These are phyloP conservation scores for Aspergillus latus DNA, from an alignment of 2,329 filamentous ascomycete species.

Conservation along the genomic window DNA sequence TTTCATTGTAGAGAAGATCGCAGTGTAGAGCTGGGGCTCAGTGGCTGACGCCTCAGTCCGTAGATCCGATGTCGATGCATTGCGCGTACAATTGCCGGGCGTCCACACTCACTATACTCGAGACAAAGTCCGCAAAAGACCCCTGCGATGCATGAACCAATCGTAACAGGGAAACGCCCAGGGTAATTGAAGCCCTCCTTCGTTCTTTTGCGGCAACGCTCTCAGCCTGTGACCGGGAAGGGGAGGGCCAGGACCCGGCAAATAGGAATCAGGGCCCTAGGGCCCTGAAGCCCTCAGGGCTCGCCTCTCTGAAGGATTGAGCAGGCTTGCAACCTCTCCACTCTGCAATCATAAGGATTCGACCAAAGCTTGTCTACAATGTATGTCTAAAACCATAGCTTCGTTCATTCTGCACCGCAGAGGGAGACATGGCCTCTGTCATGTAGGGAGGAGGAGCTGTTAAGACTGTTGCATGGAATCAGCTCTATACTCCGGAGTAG, in stretches of 20 bases:
- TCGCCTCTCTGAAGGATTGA: too few relatives aligned
- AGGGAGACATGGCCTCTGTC: too few relatives aligned
- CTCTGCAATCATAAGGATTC: not conserved
- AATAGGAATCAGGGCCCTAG: too few relatives aligned
- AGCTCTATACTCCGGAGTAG: too few relatives aligned
- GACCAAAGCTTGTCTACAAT: not conserved
- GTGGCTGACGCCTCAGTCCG: not conserved
- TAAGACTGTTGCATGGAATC: too few relatives aligned
- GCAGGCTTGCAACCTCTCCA: not conserved
- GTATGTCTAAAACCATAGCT: not conserved
- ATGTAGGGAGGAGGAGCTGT: too few relatives aligned
- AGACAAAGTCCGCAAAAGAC: not conserved
- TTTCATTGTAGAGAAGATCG: not conserved
- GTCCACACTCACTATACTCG: conserved; percentile 3
- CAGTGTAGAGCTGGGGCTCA: not conserved
- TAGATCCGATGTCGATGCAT: conserved; percentile 1
- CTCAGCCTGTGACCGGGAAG: too few relatives aligned
- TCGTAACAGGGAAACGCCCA: not conserved
- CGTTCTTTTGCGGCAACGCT: too few relatives aligned
- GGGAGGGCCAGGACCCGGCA: too few relatives aligned
- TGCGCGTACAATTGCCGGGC: conserved; percentile 1
- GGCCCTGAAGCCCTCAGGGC: too few relatives aligned
- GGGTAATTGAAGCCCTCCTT: too few relatives aligned
- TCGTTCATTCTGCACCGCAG: too few relatives aligned
- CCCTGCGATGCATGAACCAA: not conserved